Evolutionary conservation across 257 asterid species (phyloP), one percentile per base, ranked within the genome.

Genomic region (Voacanga thouarsii): DNA sequence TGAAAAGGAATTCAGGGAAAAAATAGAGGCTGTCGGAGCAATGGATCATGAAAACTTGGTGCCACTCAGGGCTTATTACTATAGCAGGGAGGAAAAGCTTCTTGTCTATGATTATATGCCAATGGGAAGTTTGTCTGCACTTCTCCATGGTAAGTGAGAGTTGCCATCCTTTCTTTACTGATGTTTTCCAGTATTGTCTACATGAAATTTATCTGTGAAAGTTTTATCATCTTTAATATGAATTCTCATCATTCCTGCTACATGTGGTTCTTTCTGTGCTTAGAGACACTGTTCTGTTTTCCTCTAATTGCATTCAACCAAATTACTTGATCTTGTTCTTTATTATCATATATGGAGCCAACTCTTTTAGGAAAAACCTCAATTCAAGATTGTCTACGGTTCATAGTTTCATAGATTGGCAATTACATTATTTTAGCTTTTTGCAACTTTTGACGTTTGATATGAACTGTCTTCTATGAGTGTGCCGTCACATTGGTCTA

Each of bases 121-220:
- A 61, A 85, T 83, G 87, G 89, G 87, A 59, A 83, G 89, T 83
- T 80, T 86, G 72, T 86, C 89, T 77, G 89, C 89, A 64, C 80
- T 83, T 56, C 82, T 86, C 39, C 89, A 86, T 71, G 89, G 89
- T 86, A 61, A 86, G 82, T 74, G 56, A 30, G 66, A 79, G 8
- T 21, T 47, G 67, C 50, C 65, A 39, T 21, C 12, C 19, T 28
- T 65, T 2, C 16, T 49, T 7, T 49, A 2, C 55, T 49, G 0
- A 14, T 9, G 14, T 10, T 49, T 45, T 15, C 14, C n/a, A 2
- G 3, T 47, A 5, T 71, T 5, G 26, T 47, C n/a, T 26, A 14
- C 14, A 24, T 51, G 75, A 50, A 26, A 28, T 49, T 72, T 51
- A 47, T 72, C 28, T 14, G 11, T 43, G 5, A 12, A 71, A 71